A percentile compares a stretch with the other conserved stretches of the same genome.
Evolutionary conservation across 164 flowering plant species (phyloP).

Genomic region (Stephania cephalantha): DNA sequence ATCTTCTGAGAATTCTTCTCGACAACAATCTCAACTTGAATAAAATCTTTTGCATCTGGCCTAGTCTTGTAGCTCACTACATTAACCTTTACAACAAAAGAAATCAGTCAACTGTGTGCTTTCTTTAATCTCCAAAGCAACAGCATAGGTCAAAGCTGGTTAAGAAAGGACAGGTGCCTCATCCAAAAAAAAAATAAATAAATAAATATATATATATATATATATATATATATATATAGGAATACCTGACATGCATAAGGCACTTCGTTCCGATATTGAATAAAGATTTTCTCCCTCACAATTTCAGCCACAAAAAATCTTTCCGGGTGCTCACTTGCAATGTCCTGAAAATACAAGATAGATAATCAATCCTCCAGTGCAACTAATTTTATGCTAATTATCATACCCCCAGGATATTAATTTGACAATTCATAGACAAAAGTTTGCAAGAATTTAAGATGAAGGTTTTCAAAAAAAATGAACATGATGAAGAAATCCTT

Average conservation of each 20-base stretch:
- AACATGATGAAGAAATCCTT: not conserved
- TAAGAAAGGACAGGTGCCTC: not conserved
- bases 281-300: conserved; percentile 90
- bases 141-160: not conserved
- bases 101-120: not conserved
- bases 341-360: conserved; percentile 49
- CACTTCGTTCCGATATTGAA: conserved; percentile 89
- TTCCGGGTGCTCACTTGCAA: conserved; percentile 98
- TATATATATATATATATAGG: not conserved
- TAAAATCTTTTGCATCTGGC: conserved; percentile 85
- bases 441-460: not conserved
- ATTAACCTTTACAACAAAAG: conserved; percentile 55
- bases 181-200: not conserved
- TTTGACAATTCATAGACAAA: not conserved
- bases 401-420: not conserved
- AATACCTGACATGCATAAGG: conserved; percentile 98
- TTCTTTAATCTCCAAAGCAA: not conserved
- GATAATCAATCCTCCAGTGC: not conserved
- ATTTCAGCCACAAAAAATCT: conserved; percentile 93
- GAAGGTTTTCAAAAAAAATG: no score
- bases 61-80: conserved; percentile 78
- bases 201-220: not conserved
- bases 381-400: not conserved
- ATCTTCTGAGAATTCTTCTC: conserved; percentile 91
- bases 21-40: conserved; percentile 85